Evolutionary conservation across 331 rosid species (phyloP), one percentile per base, ranked within the genome.

Genomic region (Malus hybrid): DNA sequence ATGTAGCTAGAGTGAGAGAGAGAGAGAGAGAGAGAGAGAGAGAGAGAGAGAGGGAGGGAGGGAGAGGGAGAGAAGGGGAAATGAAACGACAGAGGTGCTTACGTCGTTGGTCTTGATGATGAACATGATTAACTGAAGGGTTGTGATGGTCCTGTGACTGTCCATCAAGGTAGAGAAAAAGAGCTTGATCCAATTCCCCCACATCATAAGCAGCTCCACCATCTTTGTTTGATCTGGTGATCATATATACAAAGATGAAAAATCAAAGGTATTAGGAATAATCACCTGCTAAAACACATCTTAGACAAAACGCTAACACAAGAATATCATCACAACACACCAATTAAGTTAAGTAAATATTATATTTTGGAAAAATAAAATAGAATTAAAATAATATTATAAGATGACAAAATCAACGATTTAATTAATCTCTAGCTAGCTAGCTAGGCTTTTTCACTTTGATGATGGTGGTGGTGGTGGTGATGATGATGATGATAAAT

Each of bases 151-250:
- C 81, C 13, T 74, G 73, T 65, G 65, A 59, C 65, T 87, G 93
- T 81, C 93, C 97, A 80, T 92, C 96, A n/a, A 92, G 87, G 72
- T 90, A 94, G 27, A 89, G 92, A 82, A 94, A 92, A 76, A 92
- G 90, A 3, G 97, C 97, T 85, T 86, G 99, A 84, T 94, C 99
- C 71, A 94, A 74, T 76, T 94, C 99, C 5, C 96, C 96, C 79
- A 94, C 77, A 83, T 92, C 99, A 86, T 92, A 90, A 63, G 90
- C 91, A 63, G 89, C 91, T 62, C 85, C 93, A 0, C 84, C 74
- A 44, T 92, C 99, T 85, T 90, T 92, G 85, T 77, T 79, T 20
- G 28, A 8, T n/a, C 29, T 57, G 27, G 28, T 57, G 31, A 22
- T 20, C 64, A 50, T 50, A 50, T 50, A 18, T 50, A 16, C 56